Base-by-base conservation (phyloP, 2,329 filamentous ascomycete species). In the Aureobasidium zeae region DNA sequence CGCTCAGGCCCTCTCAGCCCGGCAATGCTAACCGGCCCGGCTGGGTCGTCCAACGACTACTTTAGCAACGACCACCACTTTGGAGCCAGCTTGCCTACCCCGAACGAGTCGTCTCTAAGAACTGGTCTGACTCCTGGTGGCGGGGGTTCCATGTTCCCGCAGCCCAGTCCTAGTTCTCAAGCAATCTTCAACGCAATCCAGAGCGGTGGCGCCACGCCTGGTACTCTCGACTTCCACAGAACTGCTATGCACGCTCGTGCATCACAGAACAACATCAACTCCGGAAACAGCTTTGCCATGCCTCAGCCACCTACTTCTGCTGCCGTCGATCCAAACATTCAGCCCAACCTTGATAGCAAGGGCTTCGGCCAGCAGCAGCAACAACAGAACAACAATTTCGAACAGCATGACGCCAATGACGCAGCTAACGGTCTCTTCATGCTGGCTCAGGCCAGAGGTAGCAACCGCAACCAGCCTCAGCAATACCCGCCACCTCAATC, bases 61-160 rank as follows among this genome's bases (percentile, higher is more conserved):
- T 61, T 55, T 50, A 57, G 57, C 48, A 76, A 77, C 53, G 86
- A 94, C 56, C 81, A 80, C 41, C 77, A 81, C 58, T 82, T 94
- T 51, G 78, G 84, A 52, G 80, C 86, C 54, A 84, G 85, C 43
- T 94, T 94, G 58, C 86, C 87, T 4, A 96, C 91, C 3, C 89
- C 89, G 1, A 95, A 95, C 76, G 91, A 98, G 66, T 96, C 89
- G 6, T 93, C 86, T 3, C 69, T 96, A 41, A 76, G 91, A 48
- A 91, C 87, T 48, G 91, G 91, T 45, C 67, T 96, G 53, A 96
- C 91, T 42, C 91, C 91, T 36, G 91, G 91, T 48, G 89, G 89
- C 53, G 87, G 88, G 61, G 89, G 88, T 55, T 94, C 88, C 55
- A 96, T 96, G 86, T 96, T 96, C 70, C 87, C 89, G 45, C 85